Base-by-base conservation (phyloP, 2,329 filamentous ascomycete species). In the Diaporthe nobilis region DNA sequence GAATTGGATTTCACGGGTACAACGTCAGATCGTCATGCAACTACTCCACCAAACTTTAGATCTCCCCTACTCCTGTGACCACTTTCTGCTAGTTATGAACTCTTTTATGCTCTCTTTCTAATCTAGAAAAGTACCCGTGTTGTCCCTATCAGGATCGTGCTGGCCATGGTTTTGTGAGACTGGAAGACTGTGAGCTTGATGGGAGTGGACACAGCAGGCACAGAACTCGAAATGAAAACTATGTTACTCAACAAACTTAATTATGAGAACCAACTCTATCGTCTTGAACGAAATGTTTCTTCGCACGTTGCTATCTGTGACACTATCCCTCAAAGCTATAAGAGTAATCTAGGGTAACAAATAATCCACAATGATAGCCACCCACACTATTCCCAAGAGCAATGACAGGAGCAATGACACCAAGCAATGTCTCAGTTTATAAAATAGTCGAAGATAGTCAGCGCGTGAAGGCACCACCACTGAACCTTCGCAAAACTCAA, bases 1-100 rank as follows among this genome's bases (percentile, higher is more conserved):
- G 13, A 28, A 70, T 70, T 53, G 44, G n/a, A 70, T 53, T 70
- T 42, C 34, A n/a, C 28, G 34, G 47, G 12, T 70, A 70, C 65
- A 10, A 70, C 65, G n/a, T 42, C 9, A 34, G 47, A 53, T 70
- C 31, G 37, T 22, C 49, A 49, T 39, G 44, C 47, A 25, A 68
- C 44, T 47, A 34, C 20, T n/a, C 3, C 39, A 9, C 20, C 15
- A 65, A 65, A 28, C 25, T 22, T 22, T 37, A 47, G 15, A 4
- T 20, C 22, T 39, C 22, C 1, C 6, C 37, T 39, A 17, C 47
- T n/a, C 37, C 47, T 53, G 9, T 6, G n/a, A 25, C n/a, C n/a
- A 4, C 15, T 10, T 28, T 8, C 17, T 6, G 15, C 34, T 61
- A 12, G 2, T 4, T 12, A 42, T 25, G 7, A 34, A 42, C n/a